phyloP scores from a whole-genome alignment of 371 early-diverging fungal genomes.

The Syncephalastrum sp. region DNA sequence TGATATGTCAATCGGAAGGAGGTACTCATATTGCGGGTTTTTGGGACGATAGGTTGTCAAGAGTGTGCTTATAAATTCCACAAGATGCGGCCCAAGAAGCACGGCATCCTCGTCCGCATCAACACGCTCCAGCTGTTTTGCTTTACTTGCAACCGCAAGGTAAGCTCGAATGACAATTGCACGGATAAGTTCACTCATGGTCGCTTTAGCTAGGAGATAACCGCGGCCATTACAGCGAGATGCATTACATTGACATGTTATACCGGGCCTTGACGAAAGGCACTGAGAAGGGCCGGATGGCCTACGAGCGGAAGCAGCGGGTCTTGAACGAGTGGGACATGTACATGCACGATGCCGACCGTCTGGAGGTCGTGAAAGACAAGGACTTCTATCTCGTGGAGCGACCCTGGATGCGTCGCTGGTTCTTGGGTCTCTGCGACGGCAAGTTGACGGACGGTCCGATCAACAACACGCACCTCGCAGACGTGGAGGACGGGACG shows the following conservation, averaged over 20 bases:
- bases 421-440: conserved; percentile 50
- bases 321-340: conserved; percentile 38
- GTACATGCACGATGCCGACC: conserved; percentile 32
- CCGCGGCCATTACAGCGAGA: conserved; percentile 44
- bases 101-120: conserved; percentile 46
- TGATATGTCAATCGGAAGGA: neutral
- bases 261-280: conserved; percentile 34
- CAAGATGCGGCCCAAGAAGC: conserved; percentile 29
- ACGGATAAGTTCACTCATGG: neutral
- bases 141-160: conserved; percentile 43
- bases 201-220: conserved; percentile 37
- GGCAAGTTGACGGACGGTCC: conserved; percentile 39
- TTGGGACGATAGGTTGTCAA: conserved; percentile 28
- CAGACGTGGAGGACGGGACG: conserved; percentile 23
- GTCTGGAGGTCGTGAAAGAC: conserved; percentile 18
- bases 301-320: conserved; percentile 30
- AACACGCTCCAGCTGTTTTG: conserved; percentile 46
- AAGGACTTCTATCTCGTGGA: conserved; percentile 39
- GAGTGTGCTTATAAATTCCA: conserved; percentile 49
- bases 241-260: conserved; percentile 34
- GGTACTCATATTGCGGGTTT: neutral
- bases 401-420: conserved; percentile 41
- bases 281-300: conserved; percentile 31
- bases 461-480: conserved; percentile 32
- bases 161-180: conserved; percentile 12